Evolutionary conservation across 1,284 basidiomycete species (phyloP), one percentile per base, ranked within the genome.

Genomic region (Phaffia rhodozyma): DNA sequence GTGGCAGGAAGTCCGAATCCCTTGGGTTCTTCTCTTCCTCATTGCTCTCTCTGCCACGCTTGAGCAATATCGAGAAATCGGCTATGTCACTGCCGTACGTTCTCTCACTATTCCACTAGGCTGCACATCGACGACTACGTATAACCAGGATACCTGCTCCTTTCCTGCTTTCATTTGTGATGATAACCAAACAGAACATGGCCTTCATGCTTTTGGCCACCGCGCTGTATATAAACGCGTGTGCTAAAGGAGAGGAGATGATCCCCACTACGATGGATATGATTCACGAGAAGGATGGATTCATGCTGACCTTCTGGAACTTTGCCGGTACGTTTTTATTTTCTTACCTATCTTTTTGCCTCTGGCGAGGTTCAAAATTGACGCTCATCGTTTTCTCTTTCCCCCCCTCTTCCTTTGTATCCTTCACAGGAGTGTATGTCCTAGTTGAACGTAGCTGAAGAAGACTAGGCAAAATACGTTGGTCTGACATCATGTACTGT

Each of bases 1-100:
- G 93, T 98, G 93, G 85, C 91, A 91, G 30, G 94, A 98, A 76
- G 94, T 99, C 65, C 84, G 96, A 60, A 90, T 99, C 70, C 92
- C 93, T 7, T 98, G 96, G 94, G 86, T 96, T 25, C 84, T 97
- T 63, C 85, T 96, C 21, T 97, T 97, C 81, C 86, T 94, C 75
- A 82, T 97, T 71, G 83, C 91, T 9, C 84, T 97, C 53, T 93
- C 89, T 49, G 94, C 92, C 63, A 88, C 86, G 25, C 90, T 90
- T 79, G 94, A 96, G 79, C 96, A 98, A 76, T 96, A 97, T 73
- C 90, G 97, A 72, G 79, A 83, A 53, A 85, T 87, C 70, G 94
- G 94, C 51, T 90, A 91, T 75, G 87, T 97, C 52, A 94, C 93
- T 0, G 87, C 91, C 1, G 87, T 89, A 71, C 62, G 84, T 79